Evolutionary conservation across 2,329 filamentous ascomycete species (phyloP), one percentile per base, ranked within the genome.

Genomic region (Paecilomyces dactylethromorphus): DNA sequence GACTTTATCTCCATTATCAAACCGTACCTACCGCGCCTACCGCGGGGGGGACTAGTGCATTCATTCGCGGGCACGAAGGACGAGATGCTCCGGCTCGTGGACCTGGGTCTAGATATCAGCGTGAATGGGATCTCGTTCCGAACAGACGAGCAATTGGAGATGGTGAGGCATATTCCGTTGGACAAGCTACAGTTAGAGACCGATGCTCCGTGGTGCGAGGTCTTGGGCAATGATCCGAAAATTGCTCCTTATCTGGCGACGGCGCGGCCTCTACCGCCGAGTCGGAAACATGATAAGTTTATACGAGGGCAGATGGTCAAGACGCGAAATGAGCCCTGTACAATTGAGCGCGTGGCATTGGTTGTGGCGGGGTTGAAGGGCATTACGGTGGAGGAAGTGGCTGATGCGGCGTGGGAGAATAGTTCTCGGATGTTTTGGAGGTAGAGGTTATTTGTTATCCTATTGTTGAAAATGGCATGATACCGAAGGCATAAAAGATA

Each of bases 1-100:
- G 78, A 81, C 32, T 81, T 81, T 31, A 69, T 78, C 1, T 60
- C 63, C 0, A 73, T 78, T 15, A 70, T 82, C 8, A 65, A 64
- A 13, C 73, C 75, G 0, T 82, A 79, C 59, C 26, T 78, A 0
- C 52, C 65, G 0, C 62, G 60, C 3, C 64, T 81, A 3, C 75
- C 76, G 2, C 66, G 69, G 2, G 63, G 69, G 3, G 92, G 89
- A 4, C 83, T 96, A 11, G 92, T 97, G 55, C 92, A 97, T 76
- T 91, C 87, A 66, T 96, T 96, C 69, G 96, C 92, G 0, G 92
- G 92, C 3, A 89, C 89, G 0, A 74, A 70, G 3, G 64, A 66
- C 3, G 74, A 80, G 61, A 81, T 81, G 78, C 62, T 68, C 29
- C 61, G 56, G 15, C 62, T 79, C 0, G 65, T 73, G 2, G 64